Conservation (phyloP, 306 rosid genomes). For the Cucurbita maxima region DNA sequence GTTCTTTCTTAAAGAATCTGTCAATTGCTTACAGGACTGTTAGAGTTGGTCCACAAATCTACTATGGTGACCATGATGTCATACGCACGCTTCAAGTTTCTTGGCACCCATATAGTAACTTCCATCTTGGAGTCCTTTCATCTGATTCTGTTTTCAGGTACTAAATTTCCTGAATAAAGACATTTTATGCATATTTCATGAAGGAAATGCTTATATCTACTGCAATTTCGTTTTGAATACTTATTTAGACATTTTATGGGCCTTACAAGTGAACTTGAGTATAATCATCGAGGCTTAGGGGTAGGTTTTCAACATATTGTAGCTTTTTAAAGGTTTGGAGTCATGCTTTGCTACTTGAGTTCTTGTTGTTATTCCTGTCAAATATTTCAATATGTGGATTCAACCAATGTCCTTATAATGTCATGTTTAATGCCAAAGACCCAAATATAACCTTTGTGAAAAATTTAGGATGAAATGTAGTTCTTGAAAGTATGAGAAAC, state of each 20-base stretch:
- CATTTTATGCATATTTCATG: not conserved
- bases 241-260: not conserved
- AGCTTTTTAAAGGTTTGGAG: not conserved
- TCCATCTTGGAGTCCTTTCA: conserved; percentile 83
- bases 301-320: not conserved
- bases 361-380: not conserved
- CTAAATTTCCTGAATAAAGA: not conserved
- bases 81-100: conserved; percentile 50
- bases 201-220: not conserved
- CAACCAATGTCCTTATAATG: not conserved
- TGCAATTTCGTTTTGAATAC: not conserved
- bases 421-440: not conserved
- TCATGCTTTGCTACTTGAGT: not conserved
- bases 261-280: not conserved
- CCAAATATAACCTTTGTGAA: not conserved
- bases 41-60: conserved; percentile 41
- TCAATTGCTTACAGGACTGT: conserved; percentile 45
- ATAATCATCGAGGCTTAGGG: not conserved
- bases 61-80: conserved; percentile 29
- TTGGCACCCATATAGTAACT: conserved; percentile 80
- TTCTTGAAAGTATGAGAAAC: not conserved
- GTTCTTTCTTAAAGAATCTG: not conserved
- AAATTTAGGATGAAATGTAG: not conserved
- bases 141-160: conserved; percentile 94
- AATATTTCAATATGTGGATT: not conserved